Base-by-base conservation (phyloP, 164 flowering plant species). In the Nymphaea colorata region DNA sequence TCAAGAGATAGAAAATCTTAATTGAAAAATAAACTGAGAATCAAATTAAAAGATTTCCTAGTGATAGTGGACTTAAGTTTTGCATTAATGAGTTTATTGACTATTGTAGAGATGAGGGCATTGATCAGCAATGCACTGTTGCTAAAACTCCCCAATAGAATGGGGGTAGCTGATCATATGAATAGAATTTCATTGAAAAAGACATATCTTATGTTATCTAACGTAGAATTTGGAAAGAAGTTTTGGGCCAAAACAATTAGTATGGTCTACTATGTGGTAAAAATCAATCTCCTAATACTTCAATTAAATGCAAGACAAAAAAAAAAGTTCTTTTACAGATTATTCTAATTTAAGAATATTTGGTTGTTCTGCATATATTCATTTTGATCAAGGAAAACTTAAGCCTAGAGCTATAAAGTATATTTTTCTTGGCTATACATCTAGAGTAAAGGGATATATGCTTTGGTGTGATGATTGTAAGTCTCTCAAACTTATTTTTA, bases 281-380 rank as follows among this genome's bases (percentile, higher is more conserved):
- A 4, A 47, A 2, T 47, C 2, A 3, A 47, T 47, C 12, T 47
- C 12, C 55, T 6, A 6, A 25, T 47, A 12, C 7, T 47, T 4
- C 11, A 6, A 6, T 6, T 47, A 6, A 12, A 12, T 47, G 55
- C 55, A 47, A 47, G 12, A 47, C 55, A 2, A 7, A 0, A 6
- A 6, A 6, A 6, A 47, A 3, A 25, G 43, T 10, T 5, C 17
- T 2, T 43, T 51, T 57, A 16, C 36, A 16, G 4, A 70, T 43
- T 70, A 65, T n/a, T 41, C 55, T 15, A 64, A 65, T 44, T 70
- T 70, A 16, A 64, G 12, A 44, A n/a, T 59, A 4, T 70, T 70
- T 64, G 53, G 51, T n/a, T 65, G 41, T 71, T 15, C 64, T 10
- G 36, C 47, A 7, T 65, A 65, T 71, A 43, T 64, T 59, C 73